A percentile compares a stretch with the other conserved stretches of the same genome.
Evolutionary conservation across 2,329 filamentous ascomycete species (phyloP).

Genomic region (Hypoxylon sp.): DNA sequence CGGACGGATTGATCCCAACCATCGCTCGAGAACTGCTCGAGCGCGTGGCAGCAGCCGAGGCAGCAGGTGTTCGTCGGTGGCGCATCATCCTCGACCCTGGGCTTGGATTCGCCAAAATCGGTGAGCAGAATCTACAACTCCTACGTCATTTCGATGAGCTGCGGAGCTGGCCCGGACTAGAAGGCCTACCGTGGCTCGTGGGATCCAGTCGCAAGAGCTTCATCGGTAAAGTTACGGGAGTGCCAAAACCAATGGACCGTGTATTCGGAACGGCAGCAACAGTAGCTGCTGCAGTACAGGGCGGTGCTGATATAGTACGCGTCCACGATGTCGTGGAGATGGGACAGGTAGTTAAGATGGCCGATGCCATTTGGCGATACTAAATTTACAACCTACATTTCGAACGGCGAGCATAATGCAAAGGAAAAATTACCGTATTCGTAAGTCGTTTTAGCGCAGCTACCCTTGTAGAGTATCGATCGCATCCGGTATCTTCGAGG

Average conservation of each 20-base stretch:
- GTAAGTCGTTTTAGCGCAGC: background rate
- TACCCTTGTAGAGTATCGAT: background rate
- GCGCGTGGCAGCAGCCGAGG: conserved; percentile 81
- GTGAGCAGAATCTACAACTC: conserved; percentile 84
- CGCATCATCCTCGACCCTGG: conserved; percentile 95
- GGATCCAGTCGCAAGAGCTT: conserved; percentile 93
- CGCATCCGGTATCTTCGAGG: background rate
- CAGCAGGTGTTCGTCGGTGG: conserved; percentile 89
- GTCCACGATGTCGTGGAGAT: conserved; percentile 94
- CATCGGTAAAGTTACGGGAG: conserved; percentile 85
- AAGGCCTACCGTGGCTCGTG: conserved; percentile 87
- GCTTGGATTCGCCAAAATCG: conserved; percentile 91
- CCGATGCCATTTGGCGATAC: conserved; percentile 89
- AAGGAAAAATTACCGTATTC: background rate
- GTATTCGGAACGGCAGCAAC: conserved; percentile 90
- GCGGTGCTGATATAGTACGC: conserved; percentile 90
- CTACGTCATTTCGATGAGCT: conserved; percentile 77
- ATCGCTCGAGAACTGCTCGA: conserved; percentile 77
- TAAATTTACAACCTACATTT: conserved; percentile 36
- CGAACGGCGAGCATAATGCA: background rate
- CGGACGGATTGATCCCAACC: conserved; percentile 74
- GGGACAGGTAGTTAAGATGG: conserved; percentile 85
- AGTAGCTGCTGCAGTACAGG: conserved; percentile 85
- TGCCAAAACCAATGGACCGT: conserved; percentile 77
- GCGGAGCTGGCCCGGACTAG: conserved; percentile 73